Conservation (phyloP, 1,284 basidiomycete genomes). For the Ceratobasidium sp. region DNA sequence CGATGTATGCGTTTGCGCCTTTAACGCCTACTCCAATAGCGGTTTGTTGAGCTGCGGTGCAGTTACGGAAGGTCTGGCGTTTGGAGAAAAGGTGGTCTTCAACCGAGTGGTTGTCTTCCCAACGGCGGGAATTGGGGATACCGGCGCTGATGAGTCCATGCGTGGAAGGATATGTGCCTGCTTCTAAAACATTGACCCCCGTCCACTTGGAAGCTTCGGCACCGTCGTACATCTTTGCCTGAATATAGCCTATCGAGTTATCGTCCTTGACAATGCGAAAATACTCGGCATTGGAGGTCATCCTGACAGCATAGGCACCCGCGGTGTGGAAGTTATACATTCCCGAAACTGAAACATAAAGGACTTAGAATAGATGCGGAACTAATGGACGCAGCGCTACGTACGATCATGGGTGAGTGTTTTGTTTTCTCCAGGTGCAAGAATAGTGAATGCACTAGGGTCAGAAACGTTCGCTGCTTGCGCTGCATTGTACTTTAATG, state of each 20-base stretch:
- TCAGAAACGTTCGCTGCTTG: conserved; percentile 6
- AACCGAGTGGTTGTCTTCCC: conserved; percentile 10
- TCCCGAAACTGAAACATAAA: conserved; percentile 32
- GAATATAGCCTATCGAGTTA: conserved; percentile 24
- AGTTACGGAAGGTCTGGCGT: conserved; percentile 32
- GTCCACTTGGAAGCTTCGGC: conserved; percentile 37
- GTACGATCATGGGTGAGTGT: conserved; percentile 41
- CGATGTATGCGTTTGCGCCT: conserved; percentile 39
- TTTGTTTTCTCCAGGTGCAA: conserved; percentile 40
- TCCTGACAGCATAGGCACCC: conserved; percentile 31
- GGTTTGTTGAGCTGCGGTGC: conserved; percentile 13
- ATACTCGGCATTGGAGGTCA: conserved; percentile 27
- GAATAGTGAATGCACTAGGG: conserved; percentile 34
- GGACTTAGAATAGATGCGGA: not conserved
- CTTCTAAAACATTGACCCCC: not conserved
- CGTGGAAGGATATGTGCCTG: conserved; percentile 19
- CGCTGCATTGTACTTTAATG: conserved; percentile 26
- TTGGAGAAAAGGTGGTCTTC: conserved; percentile 11
- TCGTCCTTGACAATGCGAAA: conserved; percentile 33
- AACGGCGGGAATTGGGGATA: conserved; percentile 13
- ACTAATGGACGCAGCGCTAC: not conserved
- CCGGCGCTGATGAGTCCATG: conserved; percentile 23
- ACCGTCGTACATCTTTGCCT: conserved; percentile 34
- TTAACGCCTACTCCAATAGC: not conserved
- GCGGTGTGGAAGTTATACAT: conserved; percentile 40